Conservation (phyloP, 1,284 basidiomycete genomes). For the Rhodotorula sp. region DNA sequence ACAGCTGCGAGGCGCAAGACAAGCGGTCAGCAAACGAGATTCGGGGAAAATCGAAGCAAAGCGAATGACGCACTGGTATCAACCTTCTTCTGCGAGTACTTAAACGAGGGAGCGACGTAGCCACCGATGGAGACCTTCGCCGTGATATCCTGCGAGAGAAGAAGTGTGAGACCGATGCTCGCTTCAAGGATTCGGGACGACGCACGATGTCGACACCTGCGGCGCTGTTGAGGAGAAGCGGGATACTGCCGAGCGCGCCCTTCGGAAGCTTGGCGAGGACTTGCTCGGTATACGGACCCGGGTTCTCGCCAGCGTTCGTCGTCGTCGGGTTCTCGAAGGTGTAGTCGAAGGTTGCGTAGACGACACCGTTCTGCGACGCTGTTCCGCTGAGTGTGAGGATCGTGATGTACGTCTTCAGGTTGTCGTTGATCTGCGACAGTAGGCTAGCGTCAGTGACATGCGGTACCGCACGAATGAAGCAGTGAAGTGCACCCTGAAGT, state of each 20-base stretch:
- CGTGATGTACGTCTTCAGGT: constrained; percentile 27
- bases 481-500: constrained; percentile 2
- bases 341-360: constrained; percentile 26
- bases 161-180: neutral
- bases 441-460: neutral
- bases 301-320: constrained; percentile 17
- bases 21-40: neutral
- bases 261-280: constrained; percentile 20
- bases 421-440: constrained; percentile 19
- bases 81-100: constrained; percentile 23
- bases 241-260: constrained; percentile 9
- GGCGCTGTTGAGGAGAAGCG: constrained; percentile 10
- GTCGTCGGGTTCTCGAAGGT: constrained; percentile 9
- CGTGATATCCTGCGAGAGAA: constrained; percentile 15
- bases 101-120: constrained; percentile 28
- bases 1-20: neutral
- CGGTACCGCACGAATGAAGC: neutral
- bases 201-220: constrained; percentile 25
- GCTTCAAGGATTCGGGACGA: neutral
- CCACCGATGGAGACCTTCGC: constrained; percentile 17
- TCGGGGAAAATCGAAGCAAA: no score
- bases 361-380: constrained; percentile 10
- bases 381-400: constrained; percentile 21
- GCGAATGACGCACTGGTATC: constrained; percentile 9
- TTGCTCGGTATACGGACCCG: constrained; percentile 26